These are phyloP conservation scores for Melastoma malabathricum DNA, from an alignment of 345 rosid genomes.

Conservation along the genomic window DNA sequence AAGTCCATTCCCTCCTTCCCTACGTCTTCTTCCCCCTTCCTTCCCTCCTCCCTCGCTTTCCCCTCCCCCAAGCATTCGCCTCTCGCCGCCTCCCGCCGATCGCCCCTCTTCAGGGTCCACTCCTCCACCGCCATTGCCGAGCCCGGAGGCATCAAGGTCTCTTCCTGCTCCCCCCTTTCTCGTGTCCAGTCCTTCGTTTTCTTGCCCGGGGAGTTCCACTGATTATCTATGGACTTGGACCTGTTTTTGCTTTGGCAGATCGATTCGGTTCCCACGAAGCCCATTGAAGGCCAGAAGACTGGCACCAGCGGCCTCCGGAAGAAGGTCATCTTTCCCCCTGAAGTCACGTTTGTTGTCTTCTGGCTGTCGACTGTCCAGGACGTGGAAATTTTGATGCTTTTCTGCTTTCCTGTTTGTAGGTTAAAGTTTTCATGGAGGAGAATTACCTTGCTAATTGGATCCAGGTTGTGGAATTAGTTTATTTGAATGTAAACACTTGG, in stretches of 20 bases:
- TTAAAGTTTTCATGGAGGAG: conserved; percentile 77
- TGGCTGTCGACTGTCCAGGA: too few relatives aligned
- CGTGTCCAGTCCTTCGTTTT: neutral
- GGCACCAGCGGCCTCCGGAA: conserved; percentile 79
- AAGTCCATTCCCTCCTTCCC: neutral
- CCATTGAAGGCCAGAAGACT: conserved; percentile 72
- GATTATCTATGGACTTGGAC: neutral
- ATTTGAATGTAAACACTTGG: neutral
- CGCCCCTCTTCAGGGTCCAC: conserved; percentile 13
- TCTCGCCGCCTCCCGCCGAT: conserved; percentile 18
- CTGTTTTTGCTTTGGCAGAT: conserved; percentile 20
- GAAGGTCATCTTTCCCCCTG: conserved; percentile 29
- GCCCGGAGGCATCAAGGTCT: conserved; percentile 66
- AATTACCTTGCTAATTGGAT: conserved; percentile 94
- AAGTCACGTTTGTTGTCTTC: neutral
- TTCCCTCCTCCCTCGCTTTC: neutral
- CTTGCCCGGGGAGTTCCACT: neutral
- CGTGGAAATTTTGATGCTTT: neutral
- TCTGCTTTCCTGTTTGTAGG: conserved; percentile 22
- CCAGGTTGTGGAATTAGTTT: conserved; percentile 40
- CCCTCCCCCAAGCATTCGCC: conserved; percentile 13
- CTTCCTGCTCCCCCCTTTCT: neutral
- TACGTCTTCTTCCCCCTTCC: neutral
- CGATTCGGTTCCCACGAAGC: conserved; percentile 57
- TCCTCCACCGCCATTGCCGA: conserved; percentile 47